These are phyloP conservation scores for Actinomucor elegans DNA, from an alignment of 371 early-diverging fungal genomes.

Conservation along the genomic window DNA sequence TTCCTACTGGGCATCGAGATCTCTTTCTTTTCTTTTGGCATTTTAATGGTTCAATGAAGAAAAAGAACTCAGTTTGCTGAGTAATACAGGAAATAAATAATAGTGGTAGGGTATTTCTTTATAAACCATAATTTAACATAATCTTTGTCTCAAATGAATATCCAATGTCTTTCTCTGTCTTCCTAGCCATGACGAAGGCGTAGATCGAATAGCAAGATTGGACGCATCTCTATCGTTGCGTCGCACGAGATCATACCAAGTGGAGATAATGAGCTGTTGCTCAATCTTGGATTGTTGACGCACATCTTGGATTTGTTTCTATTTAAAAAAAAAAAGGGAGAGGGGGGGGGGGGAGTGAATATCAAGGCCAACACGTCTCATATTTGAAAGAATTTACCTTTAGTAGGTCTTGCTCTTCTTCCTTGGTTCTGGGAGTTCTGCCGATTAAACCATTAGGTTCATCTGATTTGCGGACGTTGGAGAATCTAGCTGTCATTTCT, in stretches of 20 bases:
- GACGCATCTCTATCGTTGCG: conserved; percentile 58
- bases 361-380: too few relatives aligned
- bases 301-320: conserved; percentile 71
- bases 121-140: conserved; percentile 23
- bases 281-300: conserved; percentile 67
- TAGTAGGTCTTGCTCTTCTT: conserved; percentile 74
- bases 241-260: conserved; percentile 71
- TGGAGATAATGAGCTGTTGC: conserved; percentile 70
- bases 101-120: not conserved
- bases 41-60: too few relatives aligned
- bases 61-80: too few relatives aligned
- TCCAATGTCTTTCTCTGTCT: conserved; percentile 66
- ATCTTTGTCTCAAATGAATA: conserved; percentile 57
- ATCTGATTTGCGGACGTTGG: conserved; percentile 24
- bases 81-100: too few relatives aligned
- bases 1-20: conserved; percentile 38
- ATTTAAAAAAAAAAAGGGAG: too few relatives aligned
- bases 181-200: conserved; percentile 76
- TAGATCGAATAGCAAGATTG: conserved; percentile 46
- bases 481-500: conserved; percentile 46
- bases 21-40: conserved; percentile 19
- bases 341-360: too few relatives aligned
- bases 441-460: conserved; percentile 25
- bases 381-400: conserved; percentile 45
- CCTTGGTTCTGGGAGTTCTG: conserved; percentile 46